Evolutionary conservation across 1,284 basidiomycete species (phyloP).

Genomic region (Boletus mariae): DNA sequence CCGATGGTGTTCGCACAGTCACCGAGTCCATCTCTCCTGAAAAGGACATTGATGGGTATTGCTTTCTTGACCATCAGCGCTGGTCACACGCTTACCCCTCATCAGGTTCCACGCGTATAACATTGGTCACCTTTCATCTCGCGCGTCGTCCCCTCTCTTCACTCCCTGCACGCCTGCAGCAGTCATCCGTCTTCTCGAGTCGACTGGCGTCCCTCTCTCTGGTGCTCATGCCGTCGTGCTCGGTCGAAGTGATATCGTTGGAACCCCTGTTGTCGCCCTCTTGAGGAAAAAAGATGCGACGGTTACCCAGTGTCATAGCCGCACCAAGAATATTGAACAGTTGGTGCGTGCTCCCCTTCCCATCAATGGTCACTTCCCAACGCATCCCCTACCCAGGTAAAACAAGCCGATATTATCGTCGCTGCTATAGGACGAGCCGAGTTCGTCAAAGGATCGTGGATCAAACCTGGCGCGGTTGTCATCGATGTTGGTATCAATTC

Average conservation of each 20-base stretch:
- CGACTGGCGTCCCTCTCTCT: conserved; percentile 70
- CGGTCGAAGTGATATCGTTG: conserved; percentile 97
- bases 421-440: conserved; percentile 92
- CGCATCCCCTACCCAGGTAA: conserved; percentile 48
- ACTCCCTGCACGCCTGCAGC: conserved; percentile 95
- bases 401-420: conserved; percentile 87
- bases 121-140: conserved; percentile 92
- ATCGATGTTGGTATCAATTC: conserved; percentile 99
- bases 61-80: conserved; percentile 16
- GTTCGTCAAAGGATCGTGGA: conserved; percentile 90
- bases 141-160: conserved; percentile 89
- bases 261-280: conserved; percentile 91
- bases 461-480: conserved; percentile 92
- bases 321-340: conserved; percentile 76
- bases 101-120: conserved; percentile 96
- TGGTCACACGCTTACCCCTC: conserved; percentile 6
- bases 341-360: conserved; percentile 52
- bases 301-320: conserved; percentile 96
- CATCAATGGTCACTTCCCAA: conserved; percentile 9
- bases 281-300: conserved; percentile 91
- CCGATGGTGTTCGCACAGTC: conserved; percentile 85
- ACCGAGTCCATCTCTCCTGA: conserved; percentile 92
- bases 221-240: conserved; percentile 90
- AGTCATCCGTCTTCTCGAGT: conserved; percentile 86
- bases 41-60: conserved; percentile 96